phyloP scores from a whole-genome alignment of 2,329 filamentous ascomycete genomes.

The Dactylellina parvicollis region DNA sequence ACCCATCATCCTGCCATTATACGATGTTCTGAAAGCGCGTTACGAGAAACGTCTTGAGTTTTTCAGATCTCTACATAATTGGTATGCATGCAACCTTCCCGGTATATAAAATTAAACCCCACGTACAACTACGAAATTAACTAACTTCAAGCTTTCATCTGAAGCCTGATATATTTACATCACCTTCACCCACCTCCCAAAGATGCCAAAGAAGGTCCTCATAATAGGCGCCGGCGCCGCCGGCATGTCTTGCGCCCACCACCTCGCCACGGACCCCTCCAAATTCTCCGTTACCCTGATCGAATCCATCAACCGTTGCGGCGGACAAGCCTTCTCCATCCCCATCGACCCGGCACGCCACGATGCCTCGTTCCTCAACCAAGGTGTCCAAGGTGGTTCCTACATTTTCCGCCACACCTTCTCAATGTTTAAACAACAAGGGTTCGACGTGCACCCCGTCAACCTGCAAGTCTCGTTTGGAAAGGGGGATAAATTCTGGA shows the following conservation, averaged over 20 bases:
- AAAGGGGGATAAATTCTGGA: constrained; percentile 73
- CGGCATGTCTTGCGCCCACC: constrained; percentile 70
- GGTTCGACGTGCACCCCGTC: constrained; percentile 68
- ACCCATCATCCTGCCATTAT: neutral
- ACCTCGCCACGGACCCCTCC: constrained; percentile 69
- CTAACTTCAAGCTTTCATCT: too few relatives aligned
- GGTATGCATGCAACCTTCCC: too few relatives aligned
- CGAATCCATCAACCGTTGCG: constrained; percentile 69
- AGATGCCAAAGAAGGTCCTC: constrained; percentile 66
- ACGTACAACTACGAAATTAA: neutral
- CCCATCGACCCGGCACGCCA: constrained; percentile 69
- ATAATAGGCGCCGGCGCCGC: constrained; percentile 72
- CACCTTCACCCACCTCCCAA: constrained; percentile 15
- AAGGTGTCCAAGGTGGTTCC: constrained; percentile 72
- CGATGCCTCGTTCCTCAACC: constrained; percentile 72
- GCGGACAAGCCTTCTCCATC: constrained; percentile 72
- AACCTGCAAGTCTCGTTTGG: constrained; percentile 72
- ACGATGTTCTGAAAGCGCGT: too few relatives aligned
- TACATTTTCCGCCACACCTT: constrained; percentile 76
- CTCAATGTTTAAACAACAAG: constrained; percentile 71
- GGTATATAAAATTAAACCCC: neutral
- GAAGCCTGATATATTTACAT: neutral
- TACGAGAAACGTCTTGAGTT: too few relatives aligned
- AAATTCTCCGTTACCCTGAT: constrained; percentile 71
- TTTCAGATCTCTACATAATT: too few relatives aligned